Conservation (phyloP, 371 early-diverging fungal species). For the Parasitella parasitica region DNA sequence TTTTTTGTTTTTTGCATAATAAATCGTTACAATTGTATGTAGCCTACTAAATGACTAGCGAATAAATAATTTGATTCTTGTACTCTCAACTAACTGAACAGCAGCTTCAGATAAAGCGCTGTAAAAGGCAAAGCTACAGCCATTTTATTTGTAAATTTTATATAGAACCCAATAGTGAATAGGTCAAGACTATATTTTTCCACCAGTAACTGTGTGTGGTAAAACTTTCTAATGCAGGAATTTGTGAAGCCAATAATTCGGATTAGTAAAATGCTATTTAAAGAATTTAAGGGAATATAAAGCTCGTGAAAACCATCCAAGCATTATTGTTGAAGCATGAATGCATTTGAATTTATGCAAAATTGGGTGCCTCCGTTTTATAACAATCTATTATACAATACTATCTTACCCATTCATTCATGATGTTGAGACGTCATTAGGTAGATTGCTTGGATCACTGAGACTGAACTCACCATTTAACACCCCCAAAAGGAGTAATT, state of each 20-base stretch:
- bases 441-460: background rate
- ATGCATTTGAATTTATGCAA: background rate
- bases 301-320: background rate
- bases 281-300: background rate
- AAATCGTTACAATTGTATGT: constrained; percentile 15
- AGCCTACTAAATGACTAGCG: constrained; percentile 37
- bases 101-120: constrained; percentile 67
- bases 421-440: background rate
- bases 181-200: background rate
- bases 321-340: too few relatives aligned
- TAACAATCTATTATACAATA: background rate
- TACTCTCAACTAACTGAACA: constrained; percentile 64
- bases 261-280: background rate
- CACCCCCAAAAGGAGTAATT: constrained; percentile 6
- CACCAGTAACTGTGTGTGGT: background rate
- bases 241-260: background rate
- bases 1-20: background rate
- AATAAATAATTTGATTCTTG: constrained; percentile 58
- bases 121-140: constrained; percentile 73
- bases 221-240: background rate
- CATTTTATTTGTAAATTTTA: constrained; percentile 48
- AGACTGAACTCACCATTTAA: background rate
- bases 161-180: background rate
- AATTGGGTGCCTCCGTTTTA: background rate
- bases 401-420: background rate